phyloP scores from a whole-genome alignment of 495 filamentous ascomycete species.

The Physcia stellaris region DNA sequence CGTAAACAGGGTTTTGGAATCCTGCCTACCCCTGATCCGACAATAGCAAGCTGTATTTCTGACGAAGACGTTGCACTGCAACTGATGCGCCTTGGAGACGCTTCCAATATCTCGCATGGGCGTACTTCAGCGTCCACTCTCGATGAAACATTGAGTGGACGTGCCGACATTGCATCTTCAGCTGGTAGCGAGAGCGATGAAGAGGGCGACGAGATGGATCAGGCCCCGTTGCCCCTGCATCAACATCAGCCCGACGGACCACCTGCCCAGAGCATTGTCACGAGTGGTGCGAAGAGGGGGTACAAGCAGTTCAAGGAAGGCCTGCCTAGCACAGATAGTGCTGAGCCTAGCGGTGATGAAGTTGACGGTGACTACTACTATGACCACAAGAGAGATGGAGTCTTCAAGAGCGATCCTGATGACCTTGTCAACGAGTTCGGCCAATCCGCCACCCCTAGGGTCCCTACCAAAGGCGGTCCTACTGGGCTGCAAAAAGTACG shows the following conservation, averaged over 20 bases:
- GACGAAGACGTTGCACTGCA: slow-evolving; percentile 97
- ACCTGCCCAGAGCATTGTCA: slow-evolving; percentile 25
- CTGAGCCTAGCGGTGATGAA: slow-evolving; percentile 54
- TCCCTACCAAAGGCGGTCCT: slow-evolving; percentile 20
- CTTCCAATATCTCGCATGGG: slow-evolving; percentile 76
- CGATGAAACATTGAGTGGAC: slow-evolving; percentile 82
- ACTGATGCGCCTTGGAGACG: slow-evolving; percentile 86
- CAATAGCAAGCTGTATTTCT: slow-evolving; percentile 85
- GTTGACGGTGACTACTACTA: slow-evolving; percentile 37
- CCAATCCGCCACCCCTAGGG: slow-evolving; percentile 20
- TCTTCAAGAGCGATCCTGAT: slow-evolving; percentile 38
- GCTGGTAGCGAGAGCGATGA: slow-evolving; percentile 71
- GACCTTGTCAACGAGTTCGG: slow-evolving; percentile 30
- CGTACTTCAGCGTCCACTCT: slow-evolving; percentile 87
- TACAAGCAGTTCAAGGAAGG: slow-evolving; percentile 47
- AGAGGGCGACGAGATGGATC: slow-evolving; percentile 52
- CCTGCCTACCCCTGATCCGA: slow-evolving; percentile 86
- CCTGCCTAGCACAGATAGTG: slow-evolving; percentile 53
- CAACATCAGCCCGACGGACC: slow-evolving; percentile 40
- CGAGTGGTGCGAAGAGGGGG: slow-evolving; percentile 35
- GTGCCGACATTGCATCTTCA: slow-evolving; percentile 75
- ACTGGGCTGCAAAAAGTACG: slow-evolving; percentile 23
- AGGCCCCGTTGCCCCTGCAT: slow-evolving; percentile 46
- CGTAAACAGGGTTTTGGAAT: slow-evolving; percentile 39
- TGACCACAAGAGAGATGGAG: slow-evolving; percentile 46